Evolutionary conservation across 192 early-diverging fungal species (phyloP).

Genomic region (Cladochytrium replicatum): DNA sequence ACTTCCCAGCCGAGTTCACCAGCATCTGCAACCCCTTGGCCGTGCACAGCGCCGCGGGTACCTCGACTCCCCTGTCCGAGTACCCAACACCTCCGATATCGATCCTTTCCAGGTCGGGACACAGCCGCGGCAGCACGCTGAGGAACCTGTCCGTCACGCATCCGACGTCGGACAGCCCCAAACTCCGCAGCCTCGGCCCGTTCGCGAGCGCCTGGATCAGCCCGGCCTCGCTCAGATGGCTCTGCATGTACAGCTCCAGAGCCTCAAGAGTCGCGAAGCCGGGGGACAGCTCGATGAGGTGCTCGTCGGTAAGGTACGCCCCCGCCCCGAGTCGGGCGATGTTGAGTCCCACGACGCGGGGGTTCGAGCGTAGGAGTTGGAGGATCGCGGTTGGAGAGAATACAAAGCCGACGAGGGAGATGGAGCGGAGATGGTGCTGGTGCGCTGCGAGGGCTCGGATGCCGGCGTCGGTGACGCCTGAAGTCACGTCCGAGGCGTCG

Average conservation of each 20-base stretch:
- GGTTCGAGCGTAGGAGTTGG: conserved; percentile 11
- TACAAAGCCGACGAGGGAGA: conserved; percentile 15
- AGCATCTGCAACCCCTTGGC: conserved; percentile 7
- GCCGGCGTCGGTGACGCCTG: conserved; percentile 15
- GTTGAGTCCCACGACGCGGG: conserved; percentile 11
- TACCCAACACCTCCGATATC: conserved; percentile 17
- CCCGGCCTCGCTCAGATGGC: conserved; percentile 5
- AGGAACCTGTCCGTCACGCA: conserved; percentile 14
- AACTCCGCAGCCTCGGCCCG: background rate
- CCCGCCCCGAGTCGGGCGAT: conserved; percentile 9
- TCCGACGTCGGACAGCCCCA: conserved; percentile 15
- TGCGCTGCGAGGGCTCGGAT: conserved; percentile 10
- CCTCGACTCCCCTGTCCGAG: conserved; percentile 3
- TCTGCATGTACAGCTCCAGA: conserved; percentile 24
- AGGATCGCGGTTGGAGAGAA: conserved; percentile 1
- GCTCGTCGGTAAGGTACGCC: conserved; percentile 1
- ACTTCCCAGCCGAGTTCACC: background rate
- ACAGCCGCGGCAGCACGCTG: conserved; percentile 11
- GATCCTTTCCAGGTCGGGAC: conserved; percentile 17
- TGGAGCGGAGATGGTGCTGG: conserved; percentile 7
- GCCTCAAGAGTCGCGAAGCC: conserved; percentile 1
- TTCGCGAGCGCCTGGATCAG: conserved; percentile 7
- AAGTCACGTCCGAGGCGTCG: conserved; percentile 10
- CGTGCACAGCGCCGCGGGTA: conserved; percentile 5
- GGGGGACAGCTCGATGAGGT: conserved; percentile 8